Conservation (phyloP, 106 monocot species). For the Acanthochlamys bracteata region DNA sequence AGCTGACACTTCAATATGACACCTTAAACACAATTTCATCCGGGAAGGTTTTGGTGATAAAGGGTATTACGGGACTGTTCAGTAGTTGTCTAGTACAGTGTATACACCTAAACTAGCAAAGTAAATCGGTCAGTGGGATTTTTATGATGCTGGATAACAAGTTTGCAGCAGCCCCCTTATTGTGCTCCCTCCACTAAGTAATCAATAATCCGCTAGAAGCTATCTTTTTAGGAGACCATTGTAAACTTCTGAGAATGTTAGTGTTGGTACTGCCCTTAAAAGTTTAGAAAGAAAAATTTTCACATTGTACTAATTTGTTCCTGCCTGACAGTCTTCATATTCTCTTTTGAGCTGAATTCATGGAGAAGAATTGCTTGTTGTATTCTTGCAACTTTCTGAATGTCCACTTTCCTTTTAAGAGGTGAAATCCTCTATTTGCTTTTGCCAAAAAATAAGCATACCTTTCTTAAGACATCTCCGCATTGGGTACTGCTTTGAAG, state of each 20-base stretch:
- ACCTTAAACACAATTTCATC: background rate
- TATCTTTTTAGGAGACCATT: background rate
- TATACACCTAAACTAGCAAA: background rate
- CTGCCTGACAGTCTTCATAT: background rate
- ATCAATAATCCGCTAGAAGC: background rate
- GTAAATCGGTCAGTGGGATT: constrained; percentile 9
- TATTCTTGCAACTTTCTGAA: constrained; percentile 17
- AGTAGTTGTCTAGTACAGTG: constrained; percentile 3
- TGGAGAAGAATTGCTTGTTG: background rate
- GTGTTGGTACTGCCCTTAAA: background rate
- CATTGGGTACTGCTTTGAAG: background rate
- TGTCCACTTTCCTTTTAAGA: constrained; percentile 18
- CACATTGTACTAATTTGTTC: background rate
- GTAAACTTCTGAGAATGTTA: background rate
- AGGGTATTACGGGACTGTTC: constrained; percentile 4
- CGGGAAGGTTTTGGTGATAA: background rate
- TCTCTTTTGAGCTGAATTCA: background rate
- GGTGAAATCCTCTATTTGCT: background rate
- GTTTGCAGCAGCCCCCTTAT: background rate
- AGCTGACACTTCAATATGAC: background rate
- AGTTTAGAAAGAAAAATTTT: background rate
- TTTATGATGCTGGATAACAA: background rate
- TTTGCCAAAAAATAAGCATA: background rate
- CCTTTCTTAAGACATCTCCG: background rate
- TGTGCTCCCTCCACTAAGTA: background rate